Conservation (phyloP, 176 grass and related monocot species). For the bread wheat (Triticum aestivum) region DNA sequence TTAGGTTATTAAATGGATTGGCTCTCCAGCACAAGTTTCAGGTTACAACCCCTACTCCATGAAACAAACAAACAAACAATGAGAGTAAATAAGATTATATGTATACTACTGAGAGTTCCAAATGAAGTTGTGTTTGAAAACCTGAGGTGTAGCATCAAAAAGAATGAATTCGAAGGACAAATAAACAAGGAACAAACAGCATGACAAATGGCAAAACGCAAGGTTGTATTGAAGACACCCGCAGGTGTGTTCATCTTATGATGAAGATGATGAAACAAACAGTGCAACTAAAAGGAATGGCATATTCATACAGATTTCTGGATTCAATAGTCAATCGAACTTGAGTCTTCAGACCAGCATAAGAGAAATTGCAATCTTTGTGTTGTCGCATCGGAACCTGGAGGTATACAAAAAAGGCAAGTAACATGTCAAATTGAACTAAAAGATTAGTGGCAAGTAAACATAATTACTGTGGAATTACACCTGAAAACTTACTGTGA, state of each 20-base stretch:
- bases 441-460: background rate
- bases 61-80: background rate
- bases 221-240: background rate
- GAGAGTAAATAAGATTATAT: background rate
- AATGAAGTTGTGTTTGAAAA: slow-evolving; percentile 5
- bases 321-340: slow-evolving; percentile 87
- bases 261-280: background rate
- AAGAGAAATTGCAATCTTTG: slow-evolving; percentile 99
- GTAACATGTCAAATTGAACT: slow-evolving; percentile 2
- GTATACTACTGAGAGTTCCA: background rate
- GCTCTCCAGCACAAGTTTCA: background rate
- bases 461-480: background rate
- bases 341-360: slow-evolving; percentile 99
- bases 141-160: background rate
- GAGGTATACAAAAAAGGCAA: slow-evolving; percentile 23
- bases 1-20: background rate
- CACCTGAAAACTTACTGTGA: slow-evolving; percentile 71
- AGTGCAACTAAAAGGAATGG: background rate
- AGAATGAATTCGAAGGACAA: background rate
- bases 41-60: background rate
- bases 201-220: slow-evolving; percentile 3
- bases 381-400: slow-evolving; percentile 95
- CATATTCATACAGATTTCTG: slow-evolving; percentile 61
- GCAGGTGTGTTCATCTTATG: slow-evolving; percentile 1
- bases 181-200: background rate